Conservation (phyloP, 2,329 filamentous ascomycete genomes). For the Colletotrichum limetticola region DNA sequence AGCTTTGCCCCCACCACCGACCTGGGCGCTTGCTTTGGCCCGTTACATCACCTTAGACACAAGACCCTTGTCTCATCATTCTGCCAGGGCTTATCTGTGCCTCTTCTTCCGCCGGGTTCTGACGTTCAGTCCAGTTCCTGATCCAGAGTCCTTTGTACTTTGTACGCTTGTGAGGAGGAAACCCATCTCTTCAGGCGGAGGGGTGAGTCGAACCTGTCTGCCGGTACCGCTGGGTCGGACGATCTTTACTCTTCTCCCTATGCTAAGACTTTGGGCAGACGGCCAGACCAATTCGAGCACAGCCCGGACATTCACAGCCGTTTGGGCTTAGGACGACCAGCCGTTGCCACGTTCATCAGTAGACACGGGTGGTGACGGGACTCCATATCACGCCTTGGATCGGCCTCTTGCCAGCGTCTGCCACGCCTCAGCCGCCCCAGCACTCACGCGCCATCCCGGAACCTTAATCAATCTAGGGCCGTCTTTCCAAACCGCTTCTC, state of each 20-base stretch:
- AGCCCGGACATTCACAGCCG: not conserved
- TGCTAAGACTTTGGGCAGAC: slow-evolving; percentile 28
- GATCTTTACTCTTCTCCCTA: slow-evolving; percentile 5
- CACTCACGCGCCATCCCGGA: slow-evolving; percentile 32
- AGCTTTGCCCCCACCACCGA: slow-evolving; percentile 24
- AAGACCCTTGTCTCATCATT: slow-evolving; percentile 32
- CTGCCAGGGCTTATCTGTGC: slow-evolving; percentile 27
- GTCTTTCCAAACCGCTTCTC: slow-evolving; percentile 27
- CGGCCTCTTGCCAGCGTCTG: slow-evolving; percentile 15
- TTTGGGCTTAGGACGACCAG: slow-evolving; percentile 13
- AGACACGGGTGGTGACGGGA: slow-evolving; percentile 5
- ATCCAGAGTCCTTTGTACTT: slow-evolving; percentile 9
- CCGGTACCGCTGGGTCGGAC: not conserved
- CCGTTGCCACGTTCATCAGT: slow-evolving; percentile 29
- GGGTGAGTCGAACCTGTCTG: slow-evolving; percentile 22
- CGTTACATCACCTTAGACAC: slow-evolving; percentile 27
- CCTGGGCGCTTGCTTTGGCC: slow-evolving; percentile 30
- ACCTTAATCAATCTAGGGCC: slow-evolving; percentile 27
- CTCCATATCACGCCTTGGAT: slow-evolving; percentile 23
- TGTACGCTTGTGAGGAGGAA: not conserved
- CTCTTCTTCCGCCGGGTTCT: slow-evolving; percentile 27
- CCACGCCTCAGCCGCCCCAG: slow-evolving; percentile 30
- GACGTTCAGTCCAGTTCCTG: slow-evolving; percentile 8
- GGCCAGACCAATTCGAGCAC: not conserved
- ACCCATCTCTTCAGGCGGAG: slow-evolving; percentile 7